These are phyloP conservation scores for Symbiodinium natans DNA, from an alignment of 73 alveolate species.

Conservation along the genomic window DNA sequence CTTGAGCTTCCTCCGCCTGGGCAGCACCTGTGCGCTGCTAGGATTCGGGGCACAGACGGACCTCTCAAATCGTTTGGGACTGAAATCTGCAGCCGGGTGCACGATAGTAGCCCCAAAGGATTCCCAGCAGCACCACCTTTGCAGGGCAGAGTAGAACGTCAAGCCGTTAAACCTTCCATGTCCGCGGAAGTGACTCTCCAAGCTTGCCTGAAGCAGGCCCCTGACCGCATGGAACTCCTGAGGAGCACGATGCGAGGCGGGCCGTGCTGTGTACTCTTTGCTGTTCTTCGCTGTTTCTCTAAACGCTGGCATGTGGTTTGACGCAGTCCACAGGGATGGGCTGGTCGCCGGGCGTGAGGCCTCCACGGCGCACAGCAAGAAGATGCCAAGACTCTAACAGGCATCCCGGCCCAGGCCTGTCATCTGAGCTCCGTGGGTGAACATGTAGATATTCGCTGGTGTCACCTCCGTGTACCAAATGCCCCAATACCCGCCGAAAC, in stretches of 20 bases:
- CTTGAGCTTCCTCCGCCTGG: not conserved
- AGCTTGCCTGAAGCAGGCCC: conserved; percentile 68
- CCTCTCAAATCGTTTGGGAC: no score
- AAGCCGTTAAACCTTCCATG: not conserved
- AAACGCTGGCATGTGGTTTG: no score
- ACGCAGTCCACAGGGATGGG: conserved; percentile 68
- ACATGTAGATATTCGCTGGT: conserved; percentile 79
- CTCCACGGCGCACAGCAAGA: not conserved
- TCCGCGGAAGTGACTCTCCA: not conserved
- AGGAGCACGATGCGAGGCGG: not conserved
- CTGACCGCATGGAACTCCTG: conserved; percentile 60
- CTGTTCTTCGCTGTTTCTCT: no score
- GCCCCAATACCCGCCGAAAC: not conserved
- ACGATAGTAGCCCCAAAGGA: conserved; percentile 82
- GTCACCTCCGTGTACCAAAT: not conserved
- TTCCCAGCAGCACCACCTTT: conserved; percentile 58
- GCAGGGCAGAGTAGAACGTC: not conserved
- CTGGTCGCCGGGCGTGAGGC: conserved; percentile 89
- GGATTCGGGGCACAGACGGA: no score
- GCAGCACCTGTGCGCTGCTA: not conserved
- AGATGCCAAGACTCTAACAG: not conserved
- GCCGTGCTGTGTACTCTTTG: not conserved
- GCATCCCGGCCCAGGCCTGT: conserved; percentile 19
- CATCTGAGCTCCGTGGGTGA: conserved; percentile 92
- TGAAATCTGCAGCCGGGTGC: not conserved